A percentile compares a stretch with the other conserved stretches of the same genome.
Conservation (phyloP, 805 yeast species). For the Ogataea saltuana region DNA sequence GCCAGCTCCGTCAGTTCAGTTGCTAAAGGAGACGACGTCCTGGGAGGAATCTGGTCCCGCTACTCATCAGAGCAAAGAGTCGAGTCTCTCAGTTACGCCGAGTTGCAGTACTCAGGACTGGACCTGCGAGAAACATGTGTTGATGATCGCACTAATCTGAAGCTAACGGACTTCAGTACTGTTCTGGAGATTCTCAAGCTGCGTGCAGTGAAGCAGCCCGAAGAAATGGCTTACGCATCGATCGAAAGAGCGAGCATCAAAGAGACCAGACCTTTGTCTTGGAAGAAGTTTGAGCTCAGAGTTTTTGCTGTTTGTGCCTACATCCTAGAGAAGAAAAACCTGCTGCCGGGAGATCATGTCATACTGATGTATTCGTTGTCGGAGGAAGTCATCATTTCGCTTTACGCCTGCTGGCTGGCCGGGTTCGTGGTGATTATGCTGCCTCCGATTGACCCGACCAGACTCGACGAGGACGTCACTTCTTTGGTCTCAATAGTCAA, state of each 20-base stretch:
- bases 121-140: conserved; percentile 73
- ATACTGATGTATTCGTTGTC: conserved; percentile 82
- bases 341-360: conserved; percentile 71
- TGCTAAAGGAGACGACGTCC: conserved; percentile 72
- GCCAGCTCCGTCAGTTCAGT: conserved; percentile 61
- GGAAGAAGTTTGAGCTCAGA: conserved; percentile 80
- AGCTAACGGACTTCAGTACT: conserved; percentile 68
- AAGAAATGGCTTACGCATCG: conserved; percentile 70
- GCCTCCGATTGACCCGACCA: conserved; percentile 57
- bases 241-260: conserved; percentile 42
- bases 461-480: conserved; percentile 72
- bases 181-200: conserved; percentile 76
- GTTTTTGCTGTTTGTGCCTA: conserved; percentile 74
- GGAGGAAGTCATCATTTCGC: conserved; percentile 81
- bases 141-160: conserved; percentile 77
- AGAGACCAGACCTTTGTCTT: conserved; percentile 57
- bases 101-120: conserved; percentile 77
- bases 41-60: conserved; percentile 84
- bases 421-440: conserved; percentile 80
- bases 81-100: conserved; percentile 59
- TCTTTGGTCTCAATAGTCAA: conserved; percentile 64
- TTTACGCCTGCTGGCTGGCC: conserved; percentile 81
- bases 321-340: conserved; percentile 62
- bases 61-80: conserved; percentile 69
- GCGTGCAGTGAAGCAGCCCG: conserved; percentile 73